Percentiles rank a stretch among this genome's conserved stretches.
These are phyloP conservation scores for Prunus mongolica DNA, from an alignment of 306 rosid species.

Conservation along the genomic window DNA sequence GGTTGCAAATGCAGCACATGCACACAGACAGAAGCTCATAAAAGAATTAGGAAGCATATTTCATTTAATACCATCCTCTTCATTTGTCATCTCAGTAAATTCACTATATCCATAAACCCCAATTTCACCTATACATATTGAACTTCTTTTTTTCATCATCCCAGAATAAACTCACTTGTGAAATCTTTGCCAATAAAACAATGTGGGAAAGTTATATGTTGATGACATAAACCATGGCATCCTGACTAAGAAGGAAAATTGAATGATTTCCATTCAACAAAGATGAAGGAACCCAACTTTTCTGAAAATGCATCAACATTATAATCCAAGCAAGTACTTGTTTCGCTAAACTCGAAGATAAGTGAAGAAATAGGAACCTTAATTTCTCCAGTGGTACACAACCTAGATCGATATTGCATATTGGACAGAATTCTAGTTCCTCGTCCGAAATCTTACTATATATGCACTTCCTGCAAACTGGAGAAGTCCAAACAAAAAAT, in stretches of 20 bases:
- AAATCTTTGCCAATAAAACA: neutral
- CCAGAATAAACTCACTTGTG: neutral
- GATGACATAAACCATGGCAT: neutral
- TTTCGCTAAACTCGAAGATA: neutral
- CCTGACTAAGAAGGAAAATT: neutral
- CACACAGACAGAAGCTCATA: neutral
- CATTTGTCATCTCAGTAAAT: neutral
- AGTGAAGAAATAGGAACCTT: constrained; percentile 42
- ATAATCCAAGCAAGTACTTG: neutral
- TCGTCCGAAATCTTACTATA: constrained; percentile 52
- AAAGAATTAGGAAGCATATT: neutral
- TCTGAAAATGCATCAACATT: neutral
- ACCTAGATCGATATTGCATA: constrained; percentile 65
- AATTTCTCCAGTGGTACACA: constrained; percentile 55
- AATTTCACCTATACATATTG: neutral
- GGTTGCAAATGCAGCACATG: neutral
- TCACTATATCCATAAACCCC: neutral
- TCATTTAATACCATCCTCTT: neutral
- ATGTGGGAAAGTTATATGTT: neutral
- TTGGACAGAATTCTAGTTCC: constrained; percentile 63
- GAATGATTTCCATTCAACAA: neutral
- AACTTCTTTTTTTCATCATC: neutral
- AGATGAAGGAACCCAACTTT: neutral
- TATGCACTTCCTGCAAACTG: constrained; percentile 96
- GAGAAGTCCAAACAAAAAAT: constrained; percentile 16